Base-by-base conservation (phyloP, 345 rosid species). In the Combretum micranthum region DNA sequence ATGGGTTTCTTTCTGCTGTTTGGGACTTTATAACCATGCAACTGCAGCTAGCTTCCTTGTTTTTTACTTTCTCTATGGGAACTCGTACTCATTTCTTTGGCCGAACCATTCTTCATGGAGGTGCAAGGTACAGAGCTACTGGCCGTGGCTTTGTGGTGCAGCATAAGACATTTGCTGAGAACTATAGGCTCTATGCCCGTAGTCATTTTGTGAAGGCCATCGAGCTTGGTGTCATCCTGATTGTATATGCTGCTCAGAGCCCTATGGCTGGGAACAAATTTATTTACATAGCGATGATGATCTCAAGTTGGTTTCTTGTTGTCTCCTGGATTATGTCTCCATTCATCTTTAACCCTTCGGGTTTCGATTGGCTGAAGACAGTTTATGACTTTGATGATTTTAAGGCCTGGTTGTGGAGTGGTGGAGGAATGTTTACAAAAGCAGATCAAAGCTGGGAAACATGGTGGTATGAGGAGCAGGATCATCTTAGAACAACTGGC, bases 381-480 rank as follows among this genome's bases (percentile, higher is more conserved):
- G 95, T 89, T 49, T 84, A 90, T 52, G 95, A 90, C 77, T 90
- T 80, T 23, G 82, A 84, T 14, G 89, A 80, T 66, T 90, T 86
- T 64, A 70, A 81, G 62, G 78, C 69, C 64, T 90, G 97, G 97
- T 73, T 86, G 55, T 84, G 95, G 95, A 69, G 56, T 60, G 72
- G 58, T 26, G 88, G 74, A 53, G 87, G 90, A 60, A 66, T 83
- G 63, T 71, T 84, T 44, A 37, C 84, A 22, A 80, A 68, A 62
- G 83, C 95, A 0, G 92, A 84, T 25, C 75, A 83, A 62, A 86
- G 93, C 74, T 90, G 97, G 97, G 97, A 90, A 74, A 75, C 75
- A 50, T 90, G 97, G 97, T 90, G 95, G 95, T 76, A 83, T 0
- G 97, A 86, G 69, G 97, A 90, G 61, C 97, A 90, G 37, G 79